Base-by-base conservation (phyloP, 1,284 basidiomycete genomes). In the Leccinum subspadiceum region DNA sequence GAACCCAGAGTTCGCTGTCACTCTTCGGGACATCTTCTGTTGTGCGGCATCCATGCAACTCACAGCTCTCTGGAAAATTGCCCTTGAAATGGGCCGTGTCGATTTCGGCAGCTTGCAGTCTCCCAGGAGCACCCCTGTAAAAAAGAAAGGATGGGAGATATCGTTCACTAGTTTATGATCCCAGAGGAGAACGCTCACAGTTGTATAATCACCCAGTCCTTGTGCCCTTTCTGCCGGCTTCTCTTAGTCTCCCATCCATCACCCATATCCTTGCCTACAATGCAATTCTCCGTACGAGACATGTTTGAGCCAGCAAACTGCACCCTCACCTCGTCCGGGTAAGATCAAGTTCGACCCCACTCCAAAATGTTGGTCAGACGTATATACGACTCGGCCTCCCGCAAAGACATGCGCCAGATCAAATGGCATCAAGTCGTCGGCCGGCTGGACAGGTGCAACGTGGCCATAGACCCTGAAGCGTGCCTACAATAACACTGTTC, bases 241-340 rank as follows among this genome's bases (percentile, higher is more conserved):
- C 97, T 85, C 72, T 92, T 93, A 1, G 96, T 98, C 77, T 99
- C 96, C 97, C 96, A 99, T 5, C 97, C 96, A 72, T 98, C 96
- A 15, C 94, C 89, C 95, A 99, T 99, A 70, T 97, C 92, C 70
- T 89, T 88, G 51, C 84, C 82, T 68, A 53, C n/a, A 24, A 44
- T 12, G 29, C 24, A 4, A 50, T 33, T 60, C 24, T 53, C 22
- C 10, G 3, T 22, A 50, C 58, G 20, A 49, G 33, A 33, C 22
- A 1, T 2, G 10, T 41, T n/a, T 3, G 13, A 51, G 6, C 1
- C 10, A 17, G 52, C 1, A 53, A 54, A 24, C 13, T 0, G 5
- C 7, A 20, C 20, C 2, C 71, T 71, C 70, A 72, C 91, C 92
- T 73, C 96, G 79, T 35, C 96, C 96, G 1, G 95, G 95, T 41